These are phyloP conservation scores for Xylaria sp. DNA, from an alignment of 2,329 filamentous ascomycete genomes.

Conservation along the genomic window DNA sequence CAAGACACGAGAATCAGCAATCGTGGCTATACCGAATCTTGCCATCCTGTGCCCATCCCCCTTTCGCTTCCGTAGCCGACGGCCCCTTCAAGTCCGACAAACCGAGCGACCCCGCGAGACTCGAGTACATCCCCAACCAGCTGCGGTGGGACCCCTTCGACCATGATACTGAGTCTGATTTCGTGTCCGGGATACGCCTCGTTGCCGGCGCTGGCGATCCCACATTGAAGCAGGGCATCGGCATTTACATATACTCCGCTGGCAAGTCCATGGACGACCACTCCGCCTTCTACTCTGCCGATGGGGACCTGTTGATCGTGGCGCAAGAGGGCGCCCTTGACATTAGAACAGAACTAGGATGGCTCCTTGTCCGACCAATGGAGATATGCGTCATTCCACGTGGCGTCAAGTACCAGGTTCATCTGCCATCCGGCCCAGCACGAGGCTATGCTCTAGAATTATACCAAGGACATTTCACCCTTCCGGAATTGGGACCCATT, in stretches of 20 bases:
- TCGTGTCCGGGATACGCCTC: conserved; percentile 65
- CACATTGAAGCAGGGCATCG: conserved; percentile 75
- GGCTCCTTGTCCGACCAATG: conserved; percentile 70
- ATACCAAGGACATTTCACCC: conserved; percentile 69
- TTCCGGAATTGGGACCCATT: conserved; percentile 71
- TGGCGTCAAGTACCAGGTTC: conserved; percentile 72
- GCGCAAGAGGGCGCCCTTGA: conserved; percentile 72
- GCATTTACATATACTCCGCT: conserved; percentile 76
- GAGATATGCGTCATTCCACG: conserved; percentile 75
- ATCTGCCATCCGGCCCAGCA: conserved; percentile 56
- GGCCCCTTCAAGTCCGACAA: conserved; percentile 58
- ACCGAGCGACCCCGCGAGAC: conserved; percentile 60
- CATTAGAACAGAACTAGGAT: conserved; percentile 74
- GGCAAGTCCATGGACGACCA: conserved; percentile 75
- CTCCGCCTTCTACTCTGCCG: conserved; percentile 79
- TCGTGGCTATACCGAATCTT: conserved; percentile 70
- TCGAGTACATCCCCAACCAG: conserved; percentile 83
- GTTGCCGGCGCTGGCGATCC: conserved; percentile 79
- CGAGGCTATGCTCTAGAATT: conserved; percentile 73
- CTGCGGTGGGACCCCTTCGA: conserved; percentile 86
- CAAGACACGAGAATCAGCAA: conserved; percentile 66
- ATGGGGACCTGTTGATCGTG: conserved; percentile 75
- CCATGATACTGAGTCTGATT: conserved; percentile 66
- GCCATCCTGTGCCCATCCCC: conserved; percentile 62
- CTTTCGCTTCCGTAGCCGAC: conserved; percentile 49